Evolutionary conservation across 2,329 filamentous ascomycete genomes (phyloP), one percentile per base, ranked within the genome.

Genomic region (Fusarium oxysporum): DNA sequence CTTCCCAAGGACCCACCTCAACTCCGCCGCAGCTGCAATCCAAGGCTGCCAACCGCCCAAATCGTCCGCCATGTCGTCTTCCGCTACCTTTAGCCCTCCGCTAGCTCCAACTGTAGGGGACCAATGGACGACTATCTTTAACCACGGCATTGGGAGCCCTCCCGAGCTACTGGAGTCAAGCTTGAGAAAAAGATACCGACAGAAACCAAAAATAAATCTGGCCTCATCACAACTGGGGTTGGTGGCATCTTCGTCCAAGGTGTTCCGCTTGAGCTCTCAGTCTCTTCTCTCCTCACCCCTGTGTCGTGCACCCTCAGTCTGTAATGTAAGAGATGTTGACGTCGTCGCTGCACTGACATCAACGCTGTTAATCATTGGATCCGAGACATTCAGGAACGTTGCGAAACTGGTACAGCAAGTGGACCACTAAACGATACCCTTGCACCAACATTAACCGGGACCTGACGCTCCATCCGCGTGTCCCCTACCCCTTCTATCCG

Each of bases 141-240:
- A 72, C 72, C 66, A 65, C 61, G 30, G 63, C 60, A 55, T 65
- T 62, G 71, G 74, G 68, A 71, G 68, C 62, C 62, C 71, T 71
- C 50, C 62, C 56, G 37, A 59, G 33, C 59, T 58, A 65, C 53
- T 62, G 69, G 69, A 44, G 59, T 53, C n/a, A 65, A 54, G 50
- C 62, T 50, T 37, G 48, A 59, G 32, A 63, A 50, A 53, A 54
- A 44, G 43, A 47, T 40, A 47, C 53, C n/a, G 48, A 54, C 44
- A 14, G 16, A 51, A 51, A 10, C n/a, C n/a, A 37, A 33, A 62
- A 32, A 38, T 47, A 62, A 56, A 45, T 23, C 43, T 60, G 57
- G 56, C 53, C 40, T 56, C 45, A 45, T 57, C 45, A 25, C 23
- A 45, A 32, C 33, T 40, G 21, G 32, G 19, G 30, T 30, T 44